Conservation (phyloP, 495 filamentous ascomycete species). For the Venustampulla echinocandica region DNA sequence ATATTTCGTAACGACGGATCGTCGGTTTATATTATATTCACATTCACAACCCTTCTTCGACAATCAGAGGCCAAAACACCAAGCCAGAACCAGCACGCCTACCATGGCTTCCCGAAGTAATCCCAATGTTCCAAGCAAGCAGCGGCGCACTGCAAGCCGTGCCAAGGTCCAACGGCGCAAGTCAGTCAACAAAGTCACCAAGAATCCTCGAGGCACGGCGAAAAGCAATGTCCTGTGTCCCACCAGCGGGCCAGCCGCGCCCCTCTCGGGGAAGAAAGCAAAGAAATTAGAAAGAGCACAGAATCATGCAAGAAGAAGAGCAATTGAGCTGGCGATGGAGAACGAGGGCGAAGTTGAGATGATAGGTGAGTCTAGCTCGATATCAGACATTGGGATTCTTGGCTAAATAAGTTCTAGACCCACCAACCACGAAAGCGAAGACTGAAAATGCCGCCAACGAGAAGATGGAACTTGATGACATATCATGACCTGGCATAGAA, state of each 20-base stretch:
- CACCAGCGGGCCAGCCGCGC: constrained; percentile 21
- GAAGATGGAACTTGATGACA: constrained; percentile 17
- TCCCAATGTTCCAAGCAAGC: constrained; percentile 25
- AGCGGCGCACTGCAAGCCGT: constrained; percentile 15
- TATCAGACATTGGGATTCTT: not conserved
- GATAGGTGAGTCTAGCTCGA: constrained; percentile 12
- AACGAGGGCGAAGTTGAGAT: constrained; percentile 22
- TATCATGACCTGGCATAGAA: constrained; percentile 7
- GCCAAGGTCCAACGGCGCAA: constrained; percentile 21
- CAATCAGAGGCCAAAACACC: no score
- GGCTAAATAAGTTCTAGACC: constrained; percentile 15
- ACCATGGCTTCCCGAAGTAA: constrained; percentile 25
- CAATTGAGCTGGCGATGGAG: constrained; percentile 21
- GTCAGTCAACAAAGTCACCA: constrained; percentile 15
- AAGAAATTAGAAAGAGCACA: constrained; percentile 21
- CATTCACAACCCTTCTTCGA: not conserved
- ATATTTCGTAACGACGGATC: not conserved
- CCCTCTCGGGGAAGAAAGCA: constrained; percentile 23
- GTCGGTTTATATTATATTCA: no score
- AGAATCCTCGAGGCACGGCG: constrained; percentile 22
- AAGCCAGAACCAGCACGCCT: no score
- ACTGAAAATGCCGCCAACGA: constrained; percentile 6
- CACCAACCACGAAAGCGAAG: constrained; percentile 17
- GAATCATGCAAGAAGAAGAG: constrained; percentile 20
- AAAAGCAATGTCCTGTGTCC: constrained; percentile 19